Conservation (phyloP, 345 rosid genomes). For the Hypericum perforatum region DNA sequence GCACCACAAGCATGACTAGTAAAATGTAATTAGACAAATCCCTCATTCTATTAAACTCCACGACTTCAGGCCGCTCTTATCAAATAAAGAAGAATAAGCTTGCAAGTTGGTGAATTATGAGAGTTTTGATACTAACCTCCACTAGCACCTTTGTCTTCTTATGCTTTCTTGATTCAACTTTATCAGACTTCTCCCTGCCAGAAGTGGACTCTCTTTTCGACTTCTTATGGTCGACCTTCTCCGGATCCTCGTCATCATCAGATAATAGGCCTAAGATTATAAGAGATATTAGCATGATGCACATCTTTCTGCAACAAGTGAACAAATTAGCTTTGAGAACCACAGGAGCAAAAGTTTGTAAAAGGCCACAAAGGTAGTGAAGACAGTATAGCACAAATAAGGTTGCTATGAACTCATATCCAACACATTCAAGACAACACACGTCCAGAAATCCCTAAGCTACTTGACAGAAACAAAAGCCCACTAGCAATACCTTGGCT, state of each 20-base stretch:
- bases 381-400: too few species aligned
- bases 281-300: background rate
- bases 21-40: too few species aligned
- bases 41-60: too few species aligned
- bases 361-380: too few species aligned
- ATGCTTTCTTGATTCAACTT: background rate
- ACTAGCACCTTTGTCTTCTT: slow-evolving; percentile 2
- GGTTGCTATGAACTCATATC: too few species aligned
- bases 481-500: slow-evolving; percentile 20
- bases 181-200: background rate
- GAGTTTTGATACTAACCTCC: background rate
- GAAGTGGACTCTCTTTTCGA: background rate
- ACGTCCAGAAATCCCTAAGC: too few species aligned
- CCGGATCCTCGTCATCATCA: background rate
- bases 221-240: background rate
- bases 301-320: too few species aligned
- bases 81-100: background rate
- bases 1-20: too few species aligned
- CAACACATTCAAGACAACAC: too few species aligned
- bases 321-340: too few species aligned
- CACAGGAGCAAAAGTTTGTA: too few species aligned
- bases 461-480: background rate
- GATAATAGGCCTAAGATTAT: background rate
- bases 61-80: background rate
- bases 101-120: background rate